These are phyloP conservation scores for Lomentospora prolificans DNA, from an alignment of 2,329 filamentous ascomycete genomes.

Conservation along the genomic window DNA sequence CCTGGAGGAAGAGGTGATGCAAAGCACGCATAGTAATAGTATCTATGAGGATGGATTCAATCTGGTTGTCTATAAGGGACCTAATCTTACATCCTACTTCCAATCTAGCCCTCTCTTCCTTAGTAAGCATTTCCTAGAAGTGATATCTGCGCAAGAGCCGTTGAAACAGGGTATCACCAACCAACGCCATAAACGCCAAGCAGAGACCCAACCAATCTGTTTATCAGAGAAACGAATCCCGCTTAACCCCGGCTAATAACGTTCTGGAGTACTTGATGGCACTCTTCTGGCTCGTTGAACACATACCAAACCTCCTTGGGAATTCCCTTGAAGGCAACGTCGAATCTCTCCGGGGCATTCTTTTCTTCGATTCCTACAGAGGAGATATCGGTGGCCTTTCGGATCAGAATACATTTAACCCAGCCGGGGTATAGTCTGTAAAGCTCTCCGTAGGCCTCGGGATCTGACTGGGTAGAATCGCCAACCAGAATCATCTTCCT, in stretches of 20 bases:
- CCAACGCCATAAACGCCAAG: neutral
- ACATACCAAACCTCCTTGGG: constrained; percentile 67
- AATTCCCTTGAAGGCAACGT: constrained; percentile 69
- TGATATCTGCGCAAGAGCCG: neutral
- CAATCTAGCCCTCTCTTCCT: neutral
- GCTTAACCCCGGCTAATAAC: constrained; percentile 7
- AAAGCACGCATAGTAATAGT: neutral
- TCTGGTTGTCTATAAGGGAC: neutral
- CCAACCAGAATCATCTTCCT: constrained; percentile 77
- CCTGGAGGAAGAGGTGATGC: neutral
- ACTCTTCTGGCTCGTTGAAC: constrained; percentile 69
- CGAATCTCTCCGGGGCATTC: constrained; percentile 66
- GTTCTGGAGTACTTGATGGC: constrained; percentile 16
- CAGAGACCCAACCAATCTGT: too few relatives aligned
- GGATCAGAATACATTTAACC: constrained; percentile 76
- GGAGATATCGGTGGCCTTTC: constrained; percentile 69
- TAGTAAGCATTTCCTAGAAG: neutral
- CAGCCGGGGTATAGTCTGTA: constrained; percentile 60
- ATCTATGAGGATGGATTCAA: neutral
- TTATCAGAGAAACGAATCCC: too few relatives aligned
- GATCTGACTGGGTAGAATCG: constrained; percentile 85
- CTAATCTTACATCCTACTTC: neutral
- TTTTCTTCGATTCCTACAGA: constrained; percentile 60
- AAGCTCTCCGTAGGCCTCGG: constrained; percentile 79
- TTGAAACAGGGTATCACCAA: neutral